These are phyloP conservation scores for Phycomyces blakesleeanus DNA, from an alignment of 192 early-diverging fungal species.

Conservation along the genomic window DNA sequence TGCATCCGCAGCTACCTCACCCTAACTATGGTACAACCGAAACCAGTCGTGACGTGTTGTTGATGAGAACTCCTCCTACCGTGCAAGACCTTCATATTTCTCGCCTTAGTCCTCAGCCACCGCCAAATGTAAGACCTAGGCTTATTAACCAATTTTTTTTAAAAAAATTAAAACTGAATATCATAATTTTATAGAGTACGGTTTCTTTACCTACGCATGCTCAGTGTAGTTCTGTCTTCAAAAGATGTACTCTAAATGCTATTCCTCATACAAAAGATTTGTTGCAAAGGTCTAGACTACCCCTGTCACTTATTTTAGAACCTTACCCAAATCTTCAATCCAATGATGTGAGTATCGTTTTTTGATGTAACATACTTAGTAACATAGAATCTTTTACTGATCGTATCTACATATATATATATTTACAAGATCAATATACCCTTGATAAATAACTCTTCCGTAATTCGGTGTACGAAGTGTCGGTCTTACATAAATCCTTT, in stretches of 20 bases:
- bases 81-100: slow-evolving; percentile 38
- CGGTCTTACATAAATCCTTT: slow-evolving; percentile 95
- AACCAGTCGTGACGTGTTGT: slow-evolving; percentile 19
- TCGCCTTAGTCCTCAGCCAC: slow-evolving; percentile 38
- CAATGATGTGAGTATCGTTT: slow-evolving; percentile 72
- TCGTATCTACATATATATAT: not conserved
- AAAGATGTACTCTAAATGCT: slow-evolving; percentile 72
- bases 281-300: slow-evolving; percentile 74
- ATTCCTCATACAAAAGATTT: slow-evolving; percentile 67
- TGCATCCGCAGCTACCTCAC: too few species aligned
- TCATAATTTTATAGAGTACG: not conserved
- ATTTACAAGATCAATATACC: slow-evolving; percentile 63
- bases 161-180: not conserved
- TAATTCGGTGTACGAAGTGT: slow-evolving; percentile 91
- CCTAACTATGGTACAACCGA: too few species aligned
- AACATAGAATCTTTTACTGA: too few species aligned
- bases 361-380: too few species aligned
- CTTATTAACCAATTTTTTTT: too few species aligned
- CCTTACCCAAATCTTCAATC: slow-evolving; percentile 60
- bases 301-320: slow-evolving; percentile 73
- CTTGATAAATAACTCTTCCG: slow-evolving; percentile 74
- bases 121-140: slow-evolving; percentile 44
- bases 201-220: slow-evolving; percentile 11
- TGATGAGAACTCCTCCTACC: slow-evolving; percentile 46
- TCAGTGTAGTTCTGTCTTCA: slow-evolving; percentile 17